Conservation (phyloP, 2,329 filamentous ascomycete species). For the Lachnellula cervina region DNA sequence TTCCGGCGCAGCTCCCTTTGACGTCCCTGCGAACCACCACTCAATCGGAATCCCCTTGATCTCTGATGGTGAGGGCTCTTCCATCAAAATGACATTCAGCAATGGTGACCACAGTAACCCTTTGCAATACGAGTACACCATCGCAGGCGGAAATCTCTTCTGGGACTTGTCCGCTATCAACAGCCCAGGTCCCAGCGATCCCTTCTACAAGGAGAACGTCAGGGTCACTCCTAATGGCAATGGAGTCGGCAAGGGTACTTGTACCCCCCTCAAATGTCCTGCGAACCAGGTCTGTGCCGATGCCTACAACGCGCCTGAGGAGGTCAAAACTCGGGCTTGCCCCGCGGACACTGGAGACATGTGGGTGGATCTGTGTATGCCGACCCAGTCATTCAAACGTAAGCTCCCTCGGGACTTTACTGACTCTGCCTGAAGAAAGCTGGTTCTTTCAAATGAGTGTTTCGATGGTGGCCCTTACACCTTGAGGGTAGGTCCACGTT, state of each 20-base stretch:
- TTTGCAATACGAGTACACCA: constrained; percentile 12
- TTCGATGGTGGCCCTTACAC: too few species aligned
- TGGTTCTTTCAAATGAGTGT: not conserved
- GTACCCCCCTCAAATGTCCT: constrained; percentile 2
- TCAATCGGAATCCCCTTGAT: not conserved
- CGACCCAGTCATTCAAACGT: not conserved
- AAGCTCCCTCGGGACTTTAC: not conserved
- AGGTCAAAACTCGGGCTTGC: constrained; percentile 18
- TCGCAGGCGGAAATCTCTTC: not conserved
- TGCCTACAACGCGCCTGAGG: constrained; percentile 7
- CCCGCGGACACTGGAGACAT: not conserved
- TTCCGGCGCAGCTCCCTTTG: not conserved
- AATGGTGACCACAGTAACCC: not conserved
- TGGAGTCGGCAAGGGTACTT: not conserved
- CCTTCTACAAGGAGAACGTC: constrained; percentile 4
- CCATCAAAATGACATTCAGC: constrained; percentile 4
- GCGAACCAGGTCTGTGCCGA: constrained; percentile 4
- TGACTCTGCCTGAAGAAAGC: not conserved
- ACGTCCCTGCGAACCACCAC: not conserved
- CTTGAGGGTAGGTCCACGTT: too few species aligned
- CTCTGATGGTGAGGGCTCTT: constrained; percentile 1
- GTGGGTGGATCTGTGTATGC: not conserved
- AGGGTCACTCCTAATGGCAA: not conserved
- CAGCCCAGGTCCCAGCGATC: constrained; percentile 3
- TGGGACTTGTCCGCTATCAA: constrained; percentile 12